Percentiles rank a stretch among this genome's conserved stretches.
Conservation (phyloP, 768 basidiomycete species). For the Roridomyces roridus region DNA sequence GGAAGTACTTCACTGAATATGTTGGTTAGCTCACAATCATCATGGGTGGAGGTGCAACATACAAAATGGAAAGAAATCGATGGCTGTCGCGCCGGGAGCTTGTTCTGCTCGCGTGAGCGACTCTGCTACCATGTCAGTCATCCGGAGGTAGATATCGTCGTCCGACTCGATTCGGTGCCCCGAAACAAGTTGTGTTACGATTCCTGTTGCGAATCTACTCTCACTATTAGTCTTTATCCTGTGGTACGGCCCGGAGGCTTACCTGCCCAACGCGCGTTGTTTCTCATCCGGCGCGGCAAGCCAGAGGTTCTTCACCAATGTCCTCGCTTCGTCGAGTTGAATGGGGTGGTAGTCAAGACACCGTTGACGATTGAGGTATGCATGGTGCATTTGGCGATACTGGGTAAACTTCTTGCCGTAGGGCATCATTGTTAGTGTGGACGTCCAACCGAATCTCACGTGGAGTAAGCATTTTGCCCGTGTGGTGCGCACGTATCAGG, state of each 20-base stretch:
- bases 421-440: conserved; percentile 17
- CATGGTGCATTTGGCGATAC: conserved; percentile 24
- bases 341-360: conserved; percentile 11
- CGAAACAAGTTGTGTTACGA: conserved; percentile 15
- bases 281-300: neutral
- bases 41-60: neutral
- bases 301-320: conserved; percentile 3
- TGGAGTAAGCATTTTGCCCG: neutral
- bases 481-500: neutral
- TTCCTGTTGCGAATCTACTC: conserved; percentile 22
- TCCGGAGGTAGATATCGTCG: conserved; percentile 22
- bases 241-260: neutral
- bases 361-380: conserved; percentile 9
- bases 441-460: conserved; percentile 27
- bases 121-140: conserved; percentile 6
- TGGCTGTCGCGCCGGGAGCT: conserved; percentile 20
- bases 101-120: conserved; percentile 11
- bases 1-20: conserved; percentile 28
- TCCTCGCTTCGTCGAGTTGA: conserved; percentile 13
- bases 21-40: neutral
- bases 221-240: neutral
- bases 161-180: conserved; percentile 24
- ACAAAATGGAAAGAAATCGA: conserved; percentile 27
- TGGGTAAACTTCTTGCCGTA: conserved; percentile 25
- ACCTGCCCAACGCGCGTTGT: conserved; percentile 11